Conservation (phyloP, 2,329 filamentous ascomycete genomes). For the Fusarium neocosmosporiellum region DNA sequence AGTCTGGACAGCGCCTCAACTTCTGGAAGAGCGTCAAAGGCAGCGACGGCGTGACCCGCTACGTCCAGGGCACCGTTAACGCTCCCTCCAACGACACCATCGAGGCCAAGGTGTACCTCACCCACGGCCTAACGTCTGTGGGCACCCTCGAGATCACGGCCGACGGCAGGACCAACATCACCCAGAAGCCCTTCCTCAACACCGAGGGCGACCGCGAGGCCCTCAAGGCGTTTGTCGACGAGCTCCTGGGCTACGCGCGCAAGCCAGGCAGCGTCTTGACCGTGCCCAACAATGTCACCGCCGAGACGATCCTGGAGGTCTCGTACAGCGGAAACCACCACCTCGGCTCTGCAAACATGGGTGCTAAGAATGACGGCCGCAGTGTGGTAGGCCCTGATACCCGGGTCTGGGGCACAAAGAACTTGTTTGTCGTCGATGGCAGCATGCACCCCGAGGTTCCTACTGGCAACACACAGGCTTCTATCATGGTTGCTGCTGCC, state of each 20-base stretch:
- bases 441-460: conserved; percentile 48
- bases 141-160: conserved; percentile 56
- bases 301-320: conserved; percentile 39
- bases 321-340: conserved; percentile 45
- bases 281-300: conserved; percentile 36
- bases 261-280: conserved; percentile 35
- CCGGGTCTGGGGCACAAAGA: conserved; percentile 47
- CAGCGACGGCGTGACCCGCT: conserved; percentile 50
- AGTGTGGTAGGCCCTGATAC: conserved; percentile 48
- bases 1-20: conserved; percentile 58
- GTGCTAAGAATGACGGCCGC: conserved; percentile 43
- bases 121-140: conserved; percentile 59
- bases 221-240: conserved; percentile 39
- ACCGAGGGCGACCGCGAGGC: conserved; percentile 46
- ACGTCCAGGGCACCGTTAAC: conserved; percentile 58
- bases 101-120: conserved; percentile 61
- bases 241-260: conserved; percentile 41
- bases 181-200: conserved; percentile 49
- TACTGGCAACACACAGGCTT: conserved; percentile 42
- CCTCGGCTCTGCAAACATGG: conserved; percentile 47
- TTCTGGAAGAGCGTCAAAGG: conserved; percentile 58
- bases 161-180: conserved; percentile 55
- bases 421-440: conserved; percentile 46
- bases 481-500: conserved; percentile 43
- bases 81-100: conserved; percentile 56